Evolutionary conservation across 2,329 filamentous ascomycete genomes (phyloP), one percentile per base, ranked within the genome.

Genomic region (Fusarium sp.): DNA sequence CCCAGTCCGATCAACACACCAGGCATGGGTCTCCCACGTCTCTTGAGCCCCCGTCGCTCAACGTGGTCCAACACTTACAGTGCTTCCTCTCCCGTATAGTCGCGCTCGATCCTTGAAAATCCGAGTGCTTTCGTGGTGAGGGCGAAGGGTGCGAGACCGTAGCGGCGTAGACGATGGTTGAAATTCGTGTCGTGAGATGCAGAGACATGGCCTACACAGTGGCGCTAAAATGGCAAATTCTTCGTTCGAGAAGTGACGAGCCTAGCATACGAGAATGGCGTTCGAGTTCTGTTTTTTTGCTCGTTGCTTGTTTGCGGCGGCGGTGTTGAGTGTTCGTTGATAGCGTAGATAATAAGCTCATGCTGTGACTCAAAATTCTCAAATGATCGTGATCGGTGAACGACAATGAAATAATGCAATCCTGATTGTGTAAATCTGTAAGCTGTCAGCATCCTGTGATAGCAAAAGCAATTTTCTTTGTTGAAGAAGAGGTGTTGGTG

Each of bases 1-100:
- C 82, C 91, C n/a, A 92, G 88, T 73, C 91, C 92, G 2, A 85
- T 94, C 74, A 94, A 94, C 81, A 90, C 87, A 1, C 91, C 91
- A 0, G 91, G 85, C 82, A 80, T 93, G 77, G 91, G 92, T 0
- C 77, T 94, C n/a, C 86, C 87, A 74, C 84, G 88, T 33, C 76
- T 92, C 1, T 70, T 81, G 41, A 79, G 79, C 55, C 80, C 80
- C 13, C 79, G 77, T 45, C 80, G 78, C 48, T 79, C 77, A 33
- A 80, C 81, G 18, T 84, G 82, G 82, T 83, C 81, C 24, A 82
- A 83, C 77, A 82, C 81, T 5, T 78, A 80, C 59, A 66, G 69
- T 45, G 66, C 68, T 38, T 59, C 74, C 20, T 79, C 76, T 4
- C 75, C 74, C 22, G 79, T 78, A 31, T 80, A 73, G 20, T 0